These are phyloP conservation scores for Quercus robur DNA, from an alignment of 306 rosid species.

Conservation along the genomic window DNA sequence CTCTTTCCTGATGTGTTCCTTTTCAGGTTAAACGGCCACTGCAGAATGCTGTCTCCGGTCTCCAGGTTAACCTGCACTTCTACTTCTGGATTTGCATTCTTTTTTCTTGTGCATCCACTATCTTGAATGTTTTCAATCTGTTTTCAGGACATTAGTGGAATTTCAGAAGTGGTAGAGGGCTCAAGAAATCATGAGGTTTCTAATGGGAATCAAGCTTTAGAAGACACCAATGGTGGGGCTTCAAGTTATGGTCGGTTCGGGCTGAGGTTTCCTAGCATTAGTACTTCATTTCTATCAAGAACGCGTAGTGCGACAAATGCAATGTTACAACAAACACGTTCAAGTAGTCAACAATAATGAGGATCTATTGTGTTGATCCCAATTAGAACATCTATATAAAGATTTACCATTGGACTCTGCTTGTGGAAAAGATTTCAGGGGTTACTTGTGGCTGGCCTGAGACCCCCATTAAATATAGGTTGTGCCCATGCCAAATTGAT, in stretches of 20 bases:
- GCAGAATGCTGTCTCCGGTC: slow-evolving; percentile 14
- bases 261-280: slow-evolving; percentile 34
- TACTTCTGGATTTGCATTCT: not conserved
- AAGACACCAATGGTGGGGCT: slow-evolving; percentile 26
- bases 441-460: slow-evolving; percentile 7
- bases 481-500: slow-evolving; percentile 42
- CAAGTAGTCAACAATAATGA: slow-evolving; percentile 25
- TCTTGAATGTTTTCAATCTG: not conserved
- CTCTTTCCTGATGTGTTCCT: not conserved
- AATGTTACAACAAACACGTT: slow-evolving; percentile 51
- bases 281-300: slow-evolving; percentile 48
- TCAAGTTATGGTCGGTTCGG: slow-evolving; percentile 62
- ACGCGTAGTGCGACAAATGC: slow-evolving; percentile 73
- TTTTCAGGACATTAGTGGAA: slow-evolving; percentile 42
- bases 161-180: slow-evolving; percentile 32
- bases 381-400: not conserved
- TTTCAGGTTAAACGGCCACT: slow-evolving; percentile 13
- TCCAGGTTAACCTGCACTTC: not conserved
- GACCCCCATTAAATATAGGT: slow-evolving; percentile 19
- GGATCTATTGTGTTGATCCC: slow-evolving; percentile 11
- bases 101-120: not conserved
- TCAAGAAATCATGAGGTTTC: slow-evolving; percentile 14
- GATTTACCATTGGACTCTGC: slow-evolving; percentile 17
- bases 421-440: slow-evolving; percentile 8
- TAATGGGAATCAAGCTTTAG: slow-evolving; percentile 15